phyloP scores from a whole-genome alignment of 352 stramenopile genomes.

The Phytophthora ramorum region DNA sequence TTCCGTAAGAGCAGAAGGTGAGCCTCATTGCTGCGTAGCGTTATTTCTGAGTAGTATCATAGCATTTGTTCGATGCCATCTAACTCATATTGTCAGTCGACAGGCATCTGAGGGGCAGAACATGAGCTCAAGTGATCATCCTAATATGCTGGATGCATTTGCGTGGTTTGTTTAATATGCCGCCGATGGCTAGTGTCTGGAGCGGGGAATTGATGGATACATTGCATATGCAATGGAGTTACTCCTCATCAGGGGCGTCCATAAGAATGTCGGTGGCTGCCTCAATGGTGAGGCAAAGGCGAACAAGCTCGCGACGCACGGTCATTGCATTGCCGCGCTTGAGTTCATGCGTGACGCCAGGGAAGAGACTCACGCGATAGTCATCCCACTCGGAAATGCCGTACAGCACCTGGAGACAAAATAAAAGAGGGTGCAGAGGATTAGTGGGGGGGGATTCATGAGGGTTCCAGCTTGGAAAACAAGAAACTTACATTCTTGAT shows the following conservation, averaged over 20 bases:
- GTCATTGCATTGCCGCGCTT: constrained; percentile 71
- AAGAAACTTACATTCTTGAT: constrained; percentile 75
- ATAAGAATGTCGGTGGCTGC: constrained; percentile 73
- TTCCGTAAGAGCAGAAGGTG: no score
- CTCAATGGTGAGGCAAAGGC: constrained; percentile 83
- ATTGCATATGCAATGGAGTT: constrained; percentile 19
- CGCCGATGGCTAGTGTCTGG: neutral
- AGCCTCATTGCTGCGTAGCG: no score
- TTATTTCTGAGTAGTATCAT: no score
- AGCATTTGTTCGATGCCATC: no score
- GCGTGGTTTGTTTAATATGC: constrained; percentile 3
- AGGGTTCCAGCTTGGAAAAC: neutral
- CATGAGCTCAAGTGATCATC: neutral
- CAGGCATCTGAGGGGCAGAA: no score
- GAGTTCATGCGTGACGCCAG: constrained; percentile 78
- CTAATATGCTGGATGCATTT: constrained; percentile 20
- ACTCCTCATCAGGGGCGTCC: constrained; percentile 34
- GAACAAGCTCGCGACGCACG: constrained; percentile 79
- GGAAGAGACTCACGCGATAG: constrained; percentile 80
- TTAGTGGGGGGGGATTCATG: constrained; percentile 9
- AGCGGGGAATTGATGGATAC: constrained; percentile 1
- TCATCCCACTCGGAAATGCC: constrained; percentile 88
- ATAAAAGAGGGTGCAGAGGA: constrained; percentile 1
- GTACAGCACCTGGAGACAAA: constrained; percentile 61
- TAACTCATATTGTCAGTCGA: no score